Base-by-base conservation (phyloP, 2,329 filamentous ascomycete genomes). In the Fusarium anguioides region DNA sequence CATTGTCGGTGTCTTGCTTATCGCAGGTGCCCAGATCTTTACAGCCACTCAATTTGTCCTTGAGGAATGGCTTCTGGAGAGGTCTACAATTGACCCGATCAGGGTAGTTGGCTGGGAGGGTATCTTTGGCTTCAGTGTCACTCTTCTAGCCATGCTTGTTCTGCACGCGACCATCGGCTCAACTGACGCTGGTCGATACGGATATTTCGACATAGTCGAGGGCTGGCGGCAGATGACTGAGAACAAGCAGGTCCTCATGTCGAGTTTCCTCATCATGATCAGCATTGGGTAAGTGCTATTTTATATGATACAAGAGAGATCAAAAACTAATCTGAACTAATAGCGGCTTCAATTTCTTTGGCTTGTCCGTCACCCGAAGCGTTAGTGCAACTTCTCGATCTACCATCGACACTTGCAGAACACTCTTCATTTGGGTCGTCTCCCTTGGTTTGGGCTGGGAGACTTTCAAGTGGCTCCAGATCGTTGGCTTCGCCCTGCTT, bases 271-370 rank as follows among this genome's bases (percentile, higher is more conserved):
- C 59, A 98, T 98, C 77, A 99, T 99, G 96, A 86, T 99, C 70
- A 97, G 93, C 74, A 99, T 99, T 73, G 95, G 95, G 91, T 96
- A 87, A 70, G 68, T 63, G 14, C 12, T 33, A 29, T n/a, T 46
- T 45, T 31, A 24, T 42, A 5, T 18, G 17, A 11, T 11, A 26
- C n/a, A 8, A 31, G 8, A 17, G 29, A 23, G 5, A 5, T 63
- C 51, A 29, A 42, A 50, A 40, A 53, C 69, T 73, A 58, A 76
- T 59, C 8, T 24, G 12, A 7, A 24, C 14, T 29, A 26, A 40
- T 29, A 96, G 93, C 66, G 94, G 95, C 52, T 99, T 98, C 87
- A 99, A 99, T 81, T 99, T 97, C 83, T 99, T 99, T 79, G 96
- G 96, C 9, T 87, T 99, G 11, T 96, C 92, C 1, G 95, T 99